Evolutionary conservation across 2,329 filamentous ascomycete genomes (phyloP).

Genomic region (Penicillium sp.): DNA sequence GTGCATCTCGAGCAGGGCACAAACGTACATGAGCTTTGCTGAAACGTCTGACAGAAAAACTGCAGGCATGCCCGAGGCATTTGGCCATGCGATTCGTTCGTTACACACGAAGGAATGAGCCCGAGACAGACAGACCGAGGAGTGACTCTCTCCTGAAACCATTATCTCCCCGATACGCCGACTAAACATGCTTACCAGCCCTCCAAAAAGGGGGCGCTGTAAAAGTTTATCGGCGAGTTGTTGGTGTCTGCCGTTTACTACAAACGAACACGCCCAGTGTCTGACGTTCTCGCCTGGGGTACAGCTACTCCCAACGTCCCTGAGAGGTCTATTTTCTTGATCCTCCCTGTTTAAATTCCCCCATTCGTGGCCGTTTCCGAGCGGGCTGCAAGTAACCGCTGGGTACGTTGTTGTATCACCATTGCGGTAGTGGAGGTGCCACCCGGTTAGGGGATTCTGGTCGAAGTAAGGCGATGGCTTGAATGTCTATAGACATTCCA

Average conservation of each 20-base stretch:
- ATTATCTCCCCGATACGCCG: slow-evolving; percentile 5
- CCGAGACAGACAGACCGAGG: slow-evolving; percentile 1
- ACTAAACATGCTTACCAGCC: slow-evolving; percentile 1
- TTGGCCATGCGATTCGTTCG: slow-evolving; percentile 22
- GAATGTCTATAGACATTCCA: slow-evolving; percentile 3
- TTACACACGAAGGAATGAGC: slow-evolving; percentile 18
- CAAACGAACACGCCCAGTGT: slow-evolving; percentile 10
- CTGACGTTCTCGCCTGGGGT: slow-evolving; percentile 2
- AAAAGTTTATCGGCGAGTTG: neutral
- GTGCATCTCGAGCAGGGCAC: slow-evolving; percentile 18
- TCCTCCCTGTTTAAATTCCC: slow-evolving; percentile 21
- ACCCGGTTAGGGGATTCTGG: neutral
- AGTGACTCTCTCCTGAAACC: neutral
- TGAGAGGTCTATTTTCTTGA: slow-evolving; percentile 15
- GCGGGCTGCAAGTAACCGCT: slow-evolving; percentile 29
- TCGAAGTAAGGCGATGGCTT: slow-evolving; percentile 6
- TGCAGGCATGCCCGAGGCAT: slow-evolving; percentile 22
- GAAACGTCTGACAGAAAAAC: slow-evolving; percentile 18
- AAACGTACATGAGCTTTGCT: slow-evolving; percentile 25
- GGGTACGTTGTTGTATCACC: slow-evolving; percentile 31
- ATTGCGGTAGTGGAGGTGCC: slow-evolving; percentile 12
- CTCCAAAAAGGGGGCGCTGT: neutral
- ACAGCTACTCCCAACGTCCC: slow-evolving; percentile 9
- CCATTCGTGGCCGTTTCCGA: slow-evolving; percentile 27
- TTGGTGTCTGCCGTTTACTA: neutral